Evolutionary conservation across 2,329 filamentous ascomycete species (phyloP).

Genomic region (Fusarium sp.): DNA sequence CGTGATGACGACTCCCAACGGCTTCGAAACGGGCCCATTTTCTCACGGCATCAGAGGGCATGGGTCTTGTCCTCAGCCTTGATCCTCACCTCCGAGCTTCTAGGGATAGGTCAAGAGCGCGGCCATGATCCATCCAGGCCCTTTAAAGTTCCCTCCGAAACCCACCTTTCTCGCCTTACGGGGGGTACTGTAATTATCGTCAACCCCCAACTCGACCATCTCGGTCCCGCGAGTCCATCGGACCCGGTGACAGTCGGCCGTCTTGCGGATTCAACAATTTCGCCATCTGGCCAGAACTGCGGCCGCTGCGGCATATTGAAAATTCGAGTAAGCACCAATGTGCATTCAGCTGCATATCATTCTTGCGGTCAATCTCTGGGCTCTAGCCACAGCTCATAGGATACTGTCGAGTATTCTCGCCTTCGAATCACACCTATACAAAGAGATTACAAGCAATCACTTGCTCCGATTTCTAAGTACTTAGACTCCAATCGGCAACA

Average conservation of each 20-base stretch:
- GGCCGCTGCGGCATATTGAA: neutral
- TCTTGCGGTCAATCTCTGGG: neutral
- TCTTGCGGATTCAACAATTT: neutral
- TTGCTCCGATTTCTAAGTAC: neutral
- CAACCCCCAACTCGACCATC: constrained; percentile 2
- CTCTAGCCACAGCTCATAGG: neutral
- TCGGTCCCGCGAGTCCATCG: constrained; percentile 7
- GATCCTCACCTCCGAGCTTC: constrained; percentile 2
- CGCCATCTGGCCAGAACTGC: neutral
- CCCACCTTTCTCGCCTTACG: constrained; percentile 23
- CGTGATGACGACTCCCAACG: constrained; percentile 17
- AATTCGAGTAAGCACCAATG: neutral
- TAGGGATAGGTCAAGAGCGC: neutral
- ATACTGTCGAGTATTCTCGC: neutral
- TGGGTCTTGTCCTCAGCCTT: constrained; percentile 10
- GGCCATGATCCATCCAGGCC: neutral
- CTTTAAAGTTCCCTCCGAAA: constrained; percentile 4
- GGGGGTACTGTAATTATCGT: constrained; percentile 36
- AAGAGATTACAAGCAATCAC: neutral
- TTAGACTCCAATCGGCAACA: neutral
- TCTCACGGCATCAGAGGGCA: constrained; percentile 9
- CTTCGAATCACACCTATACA: neutral
- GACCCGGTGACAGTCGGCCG: neutral
- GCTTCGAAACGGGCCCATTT: constrained; percentile 15
- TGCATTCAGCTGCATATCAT: neutral